phyloP scores from a whole-genome alignment of 2,329 filamentous ascomycete species.

The Fusarium decemcellulare region DNA sequence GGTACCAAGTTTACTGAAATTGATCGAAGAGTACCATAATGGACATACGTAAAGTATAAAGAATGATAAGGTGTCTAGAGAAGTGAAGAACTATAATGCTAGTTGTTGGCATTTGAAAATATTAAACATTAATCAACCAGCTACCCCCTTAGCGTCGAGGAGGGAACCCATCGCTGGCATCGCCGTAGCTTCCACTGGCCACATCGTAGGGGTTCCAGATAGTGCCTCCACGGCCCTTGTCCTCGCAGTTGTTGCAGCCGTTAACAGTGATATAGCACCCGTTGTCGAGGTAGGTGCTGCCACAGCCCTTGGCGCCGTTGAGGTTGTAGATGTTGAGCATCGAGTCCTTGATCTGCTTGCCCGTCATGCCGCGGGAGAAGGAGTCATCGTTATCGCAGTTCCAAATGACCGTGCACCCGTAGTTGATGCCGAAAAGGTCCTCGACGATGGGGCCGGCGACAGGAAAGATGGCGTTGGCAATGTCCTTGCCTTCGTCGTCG shows the following conservation, averaged over 20 bases:
- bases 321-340: constrained; percentile 26
- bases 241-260: constrained; percentile 25
- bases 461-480: constrained; percentile 17
- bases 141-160: neutral
- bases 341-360: constrained; percentile 25
- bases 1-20: neutral
- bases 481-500: constrained; percentile 7
- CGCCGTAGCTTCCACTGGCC: neutral
- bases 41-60: neutral
- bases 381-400: constrained; percentile 18
- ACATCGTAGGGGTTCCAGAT: constrained; percentile 18
- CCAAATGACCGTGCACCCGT: constrained; percentile 25
- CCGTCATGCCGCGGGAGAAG: constrained; percentile 22
- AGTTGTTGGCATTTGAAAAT: neutral
- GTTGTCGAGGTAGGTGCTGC: constrained; percentile 20
- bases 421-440: constrained; percentile 20
- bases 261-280: constrained; percentile 18
- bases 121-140: neutral
- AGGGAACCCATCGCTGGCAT: constrained; percentile 20
- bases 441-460: constrained; percentile 3
- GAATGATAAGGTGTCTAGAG: neutral
- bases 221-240: neutral
- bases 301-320: constrained; percentile 21
- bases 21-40: too few species aligned
- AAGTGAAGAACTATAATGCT: neutral